Percentiles rank a stretch among this genome's conserved stretches.
phyloP scores from a whole-genome alignment of 805 yeast species.

The Metschnikowia similis region DNA sequence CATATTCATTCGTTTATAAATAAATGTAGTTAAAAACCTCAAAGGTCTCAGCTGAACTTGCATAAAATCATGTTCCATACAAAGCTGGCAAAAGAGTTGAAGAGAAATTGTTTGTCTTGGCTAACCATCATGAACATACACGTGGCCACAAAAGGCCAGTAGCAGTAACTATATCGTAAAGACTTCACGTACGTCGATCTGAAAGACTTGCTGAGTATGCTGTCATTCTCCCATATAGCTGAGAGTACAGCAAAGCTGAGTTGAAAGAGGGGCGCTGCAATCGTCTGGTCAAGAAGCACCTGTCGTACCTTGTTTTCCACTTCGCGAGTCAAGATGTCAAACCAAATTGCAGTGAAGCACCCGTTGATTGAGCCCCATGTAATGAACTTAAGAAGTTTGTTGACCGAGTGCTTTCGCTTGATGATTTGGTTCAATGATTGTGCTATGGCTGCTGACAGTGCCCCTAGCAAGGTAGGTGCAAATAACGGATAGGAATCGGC shows the following conservation, averaged over 20 bases:
- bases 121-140: slow-evolving; percentile 48
- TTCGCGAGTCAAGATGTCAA: slow-evolving; percentile 39
- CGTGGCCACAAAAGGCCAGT: slow-evolving; percentile 58
- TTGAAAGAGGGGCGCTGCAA: slow-evolving; percentile 56
- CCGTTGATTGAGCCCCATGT: slow-evolving; percentile 64
- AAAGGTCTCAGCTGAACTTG: slow-evolving; percentile 6
- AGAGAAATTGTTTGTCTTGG: slow-evolving; percentile 49
- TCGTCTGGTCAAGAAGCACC: slow-evolving; percentile 48
- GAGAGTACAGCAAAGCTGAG: slow-evolving; percentile 44
- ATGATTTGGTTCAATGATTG: slow-evolving; percentile 35
- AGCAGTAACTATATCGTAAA: slow-evolving; percentile 48
- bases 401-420: slow-evolving; percentile 28
- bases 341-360: slow-evolving; percentile 51
- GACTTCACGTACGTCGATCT: slow-evolving; percentile 39
- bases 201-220: slow-evolving; percentile 21
- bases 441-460: slow-evolving; percentile 39
- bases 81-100: slow-evolving; percentile 53
- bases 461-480: slow-evolving; percentile 38
- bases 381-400: slow-evolving; percentile 42
- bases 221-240: slow-evolving; percentile 51
- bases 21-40: neutral
- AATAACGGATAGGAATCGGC: slow-evolving; percentile 21
- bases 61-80: slow-evolving; percentile 51
- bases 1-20: slow-evolving; percentile 15
- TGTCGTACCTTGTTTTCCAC: slow-evolving; percentile 35